Evolutionary conservation across 108 stramenopile species (phyloP).

Genomic region (Cyclotella cryptica): DNA sequence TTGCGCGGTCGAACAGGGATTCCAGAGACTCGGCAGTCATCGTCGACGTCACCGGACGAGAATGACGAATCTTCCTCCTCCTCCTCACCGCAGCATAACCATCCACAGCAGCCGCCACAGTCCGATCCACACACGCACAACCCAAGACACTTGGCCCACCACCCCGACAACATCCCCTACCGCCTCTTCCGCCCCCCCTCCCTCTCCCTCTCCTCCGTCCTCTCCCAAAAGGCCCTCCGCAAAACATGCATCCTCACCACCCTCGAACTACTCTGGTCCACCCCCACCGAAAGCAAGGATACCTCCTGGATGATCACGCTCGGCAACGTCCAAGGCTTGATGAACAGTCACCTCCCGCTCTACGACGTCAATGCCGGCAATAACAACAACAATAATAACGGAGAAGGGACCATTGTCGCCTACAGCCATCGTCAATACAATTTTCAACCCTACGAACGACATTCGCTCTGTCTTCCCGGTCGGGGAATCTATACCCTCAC

Average conservation of each 20-base stretch:
- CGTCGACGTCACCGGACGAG: too few species aligned
- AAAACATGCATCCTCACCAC: not conserved
- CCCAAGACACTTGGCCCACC: not conserved
- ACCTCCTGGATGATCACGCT: constrained; percentile 22
- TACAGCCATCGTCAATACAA: not conserved
- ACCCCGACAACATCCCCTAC: constrained; percentile 2
- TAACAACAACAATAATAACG: not conserved
- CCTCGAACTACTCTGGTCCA: not conserved
- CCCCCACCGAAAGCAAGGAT: not conserved
- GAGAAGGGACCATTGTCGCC: constrained; percentile 17
- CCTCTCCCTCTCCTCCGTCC: not conserved
- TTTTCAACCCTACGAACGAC: not conserved
- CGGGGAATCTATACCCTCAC: constrained; percentile 16
- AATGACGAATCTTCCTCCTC: too few species aligned
- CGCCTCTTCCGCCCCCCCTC: not conserved
- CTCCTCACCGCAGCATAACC: too few species aligned
- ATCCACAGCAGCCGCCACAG: too few species aligned
- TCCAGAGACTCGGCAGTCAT: too few species aligned
- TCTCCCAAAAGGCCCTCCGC: not conserved
- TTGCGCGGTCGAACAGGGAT: too few species aligned
- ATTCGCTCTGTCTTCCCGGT: constrained; percentile 18
- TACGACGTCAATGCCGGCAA: not conserved
- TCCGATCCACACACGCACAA: too few species aligned
- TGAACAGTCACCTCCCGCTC: not conserved
- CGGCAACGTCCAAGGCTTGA: not conserved